These are phyloP conservation scores for Stenogyne calaminthoides DNA, from an alignment of 305 asterid species.

Conservation along the genomic window DNA sequence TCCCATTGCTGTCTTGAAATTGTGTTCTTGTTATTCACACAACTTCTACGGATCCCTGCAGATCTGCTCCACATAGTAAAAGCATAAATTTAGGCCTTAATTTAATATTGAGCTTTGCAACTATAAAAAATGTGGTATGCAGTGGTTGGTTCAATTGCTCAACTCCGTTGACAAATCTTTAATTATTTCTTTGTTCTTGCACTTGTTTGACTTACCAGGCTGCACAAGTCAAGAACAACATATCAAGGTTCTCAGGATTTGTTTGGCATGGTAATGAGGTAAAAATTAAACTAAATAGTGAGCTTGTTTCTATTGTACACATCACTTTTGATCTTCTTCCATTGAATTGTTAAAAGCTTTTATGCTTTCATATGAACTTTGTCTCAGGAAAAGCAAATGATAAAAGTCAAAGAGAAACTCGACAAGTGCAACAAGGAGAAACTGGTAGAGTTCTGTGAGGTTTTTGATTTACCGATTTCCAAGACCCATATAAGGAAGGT, in stretches of 20 bases:
- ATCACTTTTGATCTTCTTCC: conserved; percentile 23
- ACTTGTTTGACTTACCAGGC: conserved; percentile 59
- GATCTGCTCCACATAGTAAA: background rate
- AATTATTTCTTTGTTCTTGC: conserved; percentile 8
- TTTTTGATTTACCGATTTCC: conserved; percentile 58
- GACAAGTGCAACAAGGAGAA: conserved; percentile 65
- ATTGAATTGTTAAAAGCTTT: conserved; percentile 15
- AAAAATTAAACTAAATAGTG: conserved; percentile 16
- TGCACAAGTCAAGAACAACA: conserved; percentile 68
- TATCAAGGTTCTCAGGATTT: conserved; percentile 88
- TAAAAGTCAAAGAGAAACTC: conserved; percentile 55
- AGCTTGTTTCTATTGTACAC: background rate
- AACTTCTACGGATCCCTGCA: background rate
- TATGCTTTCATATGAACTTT: conserved; percentile 14
- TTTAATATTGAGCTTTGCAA: background rate
- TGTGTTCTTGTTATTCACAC: background rate
- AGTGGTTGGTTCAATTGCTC: background rate
- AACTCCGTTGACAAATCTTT: background rate
- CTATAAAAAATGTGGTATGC: too few species aligned
- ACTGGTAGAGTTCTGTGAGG: conserved; percentile 55
- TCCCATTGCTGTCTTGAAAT: background rate
- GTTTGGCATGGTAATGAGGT: conserved; percentile 96
- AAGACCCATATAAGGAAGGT: conserved; percentile 58
- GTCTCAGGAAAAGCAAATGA: conserved; percentile 58
- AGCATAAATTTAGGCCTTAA: background rate